Conservation (phyloP, 176 grass and related monocot species). For the Carex kokanica region DNA sequence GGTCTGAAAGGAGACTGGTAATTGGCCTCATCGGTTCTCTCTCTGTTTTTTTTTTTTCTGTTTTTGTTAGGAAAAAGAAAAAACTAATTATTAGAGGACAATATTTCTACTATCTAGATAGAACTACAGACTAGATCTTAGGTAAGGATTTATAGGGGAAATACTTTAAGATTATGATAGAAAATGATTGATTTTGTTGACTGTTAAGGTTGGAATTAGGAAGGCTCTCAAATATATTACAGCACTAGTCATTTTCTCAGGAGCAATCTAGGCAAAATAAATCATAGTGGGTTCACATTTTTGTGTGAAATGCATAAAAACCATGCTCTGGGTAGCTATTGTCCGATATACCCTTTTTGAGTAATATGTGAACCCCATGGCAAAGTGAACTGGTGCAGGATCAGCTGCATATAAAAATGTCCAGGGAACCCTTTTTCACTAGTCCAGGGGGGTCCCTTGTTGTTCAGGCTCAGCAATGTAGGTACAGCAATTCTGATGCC, state of each 20-base stretch:
- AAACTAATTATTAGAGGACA: background rate
- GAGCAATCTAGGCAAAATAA: slow-evolving; percentile 1
- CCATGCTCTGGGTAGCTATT: background rate
- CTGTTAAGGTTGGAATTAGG: background rate
- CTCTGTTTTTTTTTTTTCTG: no score
- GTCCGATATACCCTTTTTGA: background rate
- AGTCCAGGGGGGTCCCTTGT: background rate
- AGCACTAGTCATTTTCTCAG: slow-evolving; percentile 9
- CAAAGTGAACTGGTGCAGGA: background rate
- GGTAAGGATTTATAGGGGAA: background rate
- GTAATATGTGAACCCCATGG: background rate
- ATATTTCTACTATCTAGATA: background rate
- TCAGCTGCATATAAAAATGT: background rate
- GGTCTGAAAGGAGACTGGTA: background rate
- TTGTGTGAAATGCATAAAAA: background rate
- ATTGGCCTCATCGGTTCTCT: background rate
- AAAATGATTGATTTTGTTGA: background rate
- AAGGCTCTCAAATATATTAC: background rate
- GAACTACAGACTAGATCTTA: background rate
- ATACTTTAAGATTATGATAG: background rate
- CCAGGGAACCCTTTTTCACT: background rate
- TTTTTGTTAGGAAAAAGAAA: background rate
- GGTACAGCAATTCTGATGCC: background rate
- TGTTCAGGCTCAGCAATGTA: background rate
- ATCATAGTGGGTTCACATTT: background rate